Evolutionary conservation across 345 rosid species (phyloP), one percentile per base, ranked within the genome.

Genomic region (Citrus inodora): DNA sequence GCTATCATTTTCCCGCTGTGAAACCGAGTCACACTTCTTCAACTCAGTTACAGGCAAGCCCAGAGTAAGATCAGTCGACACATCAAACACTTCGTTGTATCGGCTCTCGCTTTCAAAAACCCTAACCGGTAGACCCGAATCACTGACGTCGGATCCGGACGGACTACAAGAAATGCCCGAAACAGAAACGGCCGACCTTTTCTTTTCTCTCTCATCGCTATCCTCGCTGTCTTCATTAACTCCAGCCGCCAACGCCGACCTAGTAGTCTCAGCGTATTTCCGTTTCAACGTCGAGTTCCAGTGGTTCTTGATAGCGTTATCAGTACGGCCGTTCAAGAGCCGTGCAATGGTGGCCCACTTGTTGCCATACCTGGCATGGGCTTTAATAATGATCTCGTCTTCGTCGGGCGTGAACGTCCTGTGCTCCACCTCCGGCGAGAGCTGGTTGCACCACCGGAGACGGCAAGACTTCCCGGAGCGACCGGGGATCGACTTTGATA

Each of bases 401-500:
- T 91, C 95, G 35, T 91, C 88, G 4, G 86, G 42, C 1, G 85
- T 77, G 80, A 90, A 91, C 0, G 92, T 25, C 38, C 87, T 79
- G 80, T 84, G 95, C 82, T 83, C 90, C 1, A 91, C 89, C 77
- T 75, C 83, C 2, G 92, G 93, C 1, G 92, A 87, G 9, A 91
- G 84, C 90, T 90, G 95, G 76, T 91, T 89, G 79, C 87, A 88
- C 94, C 94, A 91, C 37, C 91, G 85, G 35, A 89, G 81, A 80
- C 95, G 76, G 74, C 95, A 91, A 9, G 95, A 91, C 67, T 91
- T 89, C n/a, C 89, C 90, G 5, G 93, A 87, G 69, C 93, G 82
- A 6, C 92, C 93, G 1, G 87, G 86, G 61, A 91, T 87, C 70
- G 84, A 82, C 48, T 77, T 80, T 75, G 93, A 86, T 19, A 89